Base-by-base conservation (phyloP, 2,329 filamentous ascomycete species). In the Trematosphaeria pertusa region DNA sequence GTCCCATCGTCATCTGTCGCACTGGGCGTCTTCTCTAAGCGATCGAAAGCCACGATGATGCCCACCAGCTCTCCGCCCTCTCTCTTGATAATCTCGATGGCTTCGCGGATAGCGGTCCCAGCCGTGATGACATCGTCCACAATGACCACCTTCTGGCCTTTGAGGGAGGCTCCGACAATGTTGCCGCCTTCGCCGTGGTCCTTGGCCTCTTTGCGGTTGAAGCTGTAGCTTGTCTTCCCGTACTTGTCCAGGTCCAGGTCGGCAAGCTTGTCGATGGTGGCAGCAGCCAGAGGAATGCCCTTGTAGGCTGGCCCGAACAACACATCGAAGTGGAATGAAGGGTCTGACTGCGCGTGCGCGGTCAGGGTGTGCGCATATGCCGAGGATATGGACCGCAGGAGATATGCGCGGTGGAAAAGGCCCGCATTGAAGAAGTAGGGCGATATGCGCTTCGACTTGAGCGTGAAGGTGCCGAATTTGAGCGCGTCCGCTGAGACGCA, bases 371-470 rank as follows among this genome's bases (percentile, higher is more conserved):
- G 76, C 1, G 93, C 93, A 73, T 93, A 97, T 48, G 93, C 91
- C 31, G 85, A 82, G 41, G 88, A 84, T 59, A 96, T 89, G 46
- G 91, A 85, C 53, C 82, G 83, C 54, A 95, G 84, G 21, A 96
- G 83, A 52, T 86, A 81, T 17, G 87, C 88, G 41, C 86, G 87
- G 80, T 94, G 91, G 75, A 97, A 95, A 64, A 89, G 85, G 50
- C 92, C 91, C 36, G 92, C 91, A 74, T 96, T 97, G 85, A 97
- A 96, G 81, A 97, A 97, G 82, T 97, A 97, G 32, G 94, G 94
- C 10, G 91, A 96, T 63, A 71, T 81, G 65, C 93, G 89, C 75
- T 90, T 89, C 43, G 92, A 97, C 78, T 99, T 99, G 69, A 99
- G 85, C 62, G 87, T 89, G 77, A 90, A 94, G 69, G 81, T 85